Evolutionary conservation across 495 filamentous ascomycete species (phyloP), one percentile per base, ranked within the genome.

Genomic region (Copromyces sp.): DNA sequence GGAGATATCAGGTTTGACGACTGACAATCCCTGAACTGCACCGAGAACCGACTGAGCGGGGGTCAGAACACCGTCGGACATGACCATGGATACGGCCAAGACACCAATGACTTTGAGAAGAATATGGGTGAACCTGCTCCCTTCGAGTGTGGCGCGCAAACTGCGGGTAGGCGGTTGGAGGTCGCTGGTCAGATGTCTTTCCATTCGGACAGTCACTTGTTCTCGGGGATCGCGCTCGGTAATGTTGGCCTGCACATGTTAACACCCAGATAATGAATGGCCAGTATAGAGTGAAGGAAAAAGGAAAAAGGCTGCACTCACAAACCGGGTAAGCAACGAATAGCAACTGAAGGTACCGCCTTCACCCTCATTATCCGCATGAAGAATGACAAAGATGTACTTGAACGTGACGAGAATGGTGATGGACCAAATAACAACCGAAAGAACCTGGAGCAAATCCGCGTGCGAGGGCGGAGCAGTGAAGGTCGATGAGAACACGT

Each of bases 281-380:
- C 24, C 47, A 59, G 12, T 1, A 32, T 11, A 9, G 2, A 32
- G 20, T 35, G 17, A 3, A 68, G 39, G 24, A 4, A 38, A 24
- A 24, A 24, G 37, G 3, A 9, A 37, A 32, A 7, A 2, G n/a
- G 12, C n/a, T 53, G n/a, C 6, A 82, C 84, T 79, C 82, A 90
- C 90, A 81, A 89, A 92, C 77, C 90, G 83, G 1, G 90, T 88
- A 1, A 94, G 83, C n/a, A 94, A 80, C 17, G 89, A 88, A 77
- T 93, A 94, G 29, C 88, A 84, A 61, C 87, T 89, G 76, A 94
- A 94, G 1, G 91, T 94, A 68, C 92, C 91, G 8, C 91, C 91
- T 78, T 94, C 91, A 41, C 91, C 91, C 71, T 93, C 90, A 77
- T 93, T 90, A 80, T 94, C 91, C 32, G 91, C 90, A 35, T 81